phyloP scores from a whole-genome alignment of 2,329 filamentous ascomycete genomes.

The Aspergillus viridinutans region DNA sequence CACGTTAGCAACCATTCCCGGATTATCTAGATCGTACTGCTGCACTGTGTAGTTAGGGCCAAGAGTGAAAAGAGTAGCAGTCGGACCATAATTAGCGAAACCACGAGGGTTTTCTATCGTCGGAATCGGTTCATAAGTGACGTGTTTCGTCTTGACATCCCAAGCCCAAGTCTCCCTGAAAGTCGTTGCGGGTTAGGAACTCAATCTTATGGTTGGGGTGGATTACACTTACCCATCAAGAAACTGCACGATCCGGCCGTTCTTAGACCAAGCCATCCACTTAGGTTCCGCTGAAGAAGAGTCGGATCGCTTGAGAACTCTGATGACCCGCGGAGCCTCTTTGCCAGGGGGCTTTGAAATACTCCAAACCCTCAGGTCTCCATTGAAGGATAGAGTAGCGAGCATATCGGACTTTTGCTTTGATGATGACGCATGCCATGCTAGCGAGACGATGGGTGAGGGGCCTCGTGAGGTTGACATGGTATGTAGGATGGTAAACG shows the following conservation, averaged over 20 bases:
- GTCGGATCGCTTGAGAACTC: slow-evolving; percentile 77
- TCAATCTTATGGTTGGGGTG: neutral
- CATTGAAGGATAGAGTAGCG: slow-evolving; percentile 84
- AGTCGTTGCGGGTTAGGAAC: neutral
- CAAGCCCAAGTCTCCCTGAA: slow-evolving; percentile 81
- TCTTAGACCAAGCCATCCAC: slow-evolving; percentile 99
- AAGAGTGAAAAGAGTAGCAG: slow-evolving; percentile 86
- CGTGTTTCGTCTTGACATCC: slow-evolving; percentile 97
- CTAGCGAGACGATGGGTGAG: slow-evolving; percentile 78
- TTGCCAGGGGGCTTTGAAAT: slow-evolving; percentile 72
- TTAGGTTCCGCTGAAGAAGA: slow-evolving; percentile 71
- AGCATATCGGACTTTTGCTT: slow-evolving; percentile 98
- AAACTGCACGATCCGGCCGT: slow-evolving; percentile 89
- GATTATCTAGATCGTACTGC: slow-evolving; percentile 89
- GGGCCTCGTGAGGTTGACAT: slow-evolving; percentile 78
- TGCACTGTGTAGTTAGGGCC: slow-evolving; percentile 85
- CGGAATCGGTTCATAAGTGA: slow-evolving; percentile 83
- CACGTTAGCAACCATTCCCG: slow-evolving; percentile 77
- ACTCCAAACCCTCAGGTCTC: slow-evolving; percentile 94
- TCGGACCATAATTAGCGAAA: slow-evolving; percentile 82
- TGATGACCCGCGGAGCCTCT: slow-evolving; percentile 81
- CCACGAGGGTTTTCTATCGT: slow-evolving; percentile 77
- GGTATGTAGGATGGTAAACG: slow-evolving; percentile 91
- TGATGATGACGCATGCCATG: slow-evolving; percentile 95
- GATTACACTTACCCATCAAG: slow-evolving; percentile 70